Base-by-base conservation (phyloP, 1,284 basidiomycete species). In the Pseudozyma pruni region DNA sequence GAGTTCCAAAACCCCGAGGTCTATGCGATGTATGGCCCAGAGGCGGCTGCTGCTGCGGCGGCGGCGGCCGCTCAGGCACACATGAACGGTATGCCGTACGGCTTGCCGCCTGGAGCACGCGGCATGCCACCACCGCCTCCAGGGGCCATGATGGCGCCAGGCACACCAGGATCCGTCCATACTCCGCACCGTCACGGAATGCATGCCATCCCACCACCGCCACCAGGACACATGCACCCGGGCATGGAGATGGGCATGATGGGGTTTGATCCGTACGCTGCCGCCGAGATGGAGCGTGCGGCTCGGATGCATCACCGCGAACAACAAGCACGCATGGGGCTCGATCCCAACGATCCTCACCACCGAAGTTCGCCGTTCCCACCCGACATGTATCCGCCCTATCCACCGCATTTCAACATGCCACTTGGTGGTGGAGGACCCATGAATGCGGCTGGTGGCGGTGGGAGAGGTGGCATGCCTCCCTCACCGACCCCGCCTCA, bases 231-330 rank as follows among this genome's bases (percentile, higher is more conserved):
- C 29, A 58, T 55, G 55, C 59, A 54, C 16, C 44, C 52, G 0
- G 64, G 64, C 6, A 63, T 70, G 56, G 67, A 63, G 10, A 61
- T 68, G 59, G 56, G 60, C 29, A 66, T 71, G 54, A 61, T 67
- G 58, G 53, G 46, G 3, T 67, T 54, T 17, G 69, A 72, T 20
- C 62, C 69, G 0, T 72, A 72, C 20, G 63, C 57, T 5, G 57
- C 61, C 1, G 69, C 63, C 34, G 69, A 72, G 52, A 66, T 72
- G 62, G 69, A 72, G 46, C 69, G 40, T 6, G 62, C 69, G 5
- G 67, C 59, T 20, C 58, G 60, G 23, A 67, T 74, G 54, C 72
- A 71, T 32, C 66, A 66, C 50, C 61, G 53, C 37, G 66, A 69
- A 16, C 70, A 73, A n/a, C 61, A 56, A 17, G 51, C 59, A 29